Evolutionary conservation across 2,329 filamentous ascomycete species (phyloP), one percentile per base, ranked within the genome.

Genomic region (Scytalidium lignicola): DNA sequence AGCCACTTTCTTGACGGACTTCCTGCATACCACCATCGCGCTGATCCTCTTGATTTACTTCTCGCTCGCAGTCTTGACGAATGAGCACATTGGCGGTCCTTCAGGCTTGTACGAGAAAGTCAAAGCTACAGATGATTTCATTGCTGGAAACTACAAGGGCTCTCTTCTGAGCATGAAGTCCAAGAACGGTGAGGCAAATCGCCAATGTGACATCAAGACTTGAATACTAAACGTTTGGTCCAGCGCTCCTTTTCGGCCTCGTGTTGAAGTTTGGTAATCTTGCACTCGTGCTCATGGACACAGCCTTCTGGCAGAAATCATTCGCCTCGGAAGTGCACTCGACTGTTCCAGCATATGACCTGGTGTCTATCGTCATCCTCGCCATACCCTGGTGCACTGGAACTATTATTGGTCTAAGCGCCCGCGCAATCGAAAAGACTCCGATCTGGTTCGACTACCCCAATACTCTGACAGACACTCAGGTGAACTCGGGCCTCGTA

Each of bases 221-320:
- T 18, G 4, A 4, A 10, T 43, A 21, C 41, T 43, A 20, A n/a
- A 43, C 19, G 18, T 23, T 20, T 43, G 19, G 6, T 21, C 60
- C 63, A 41, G 69, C 65, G 3, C 67, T 70, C 13, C 65, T 73
- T 17, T 76, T 70, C 59, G 70, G 70, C 0, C 51, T 77, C 5
- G 69, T 75, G 23, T 61, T 74, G 10, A 74, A 74, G 48, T 71
- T 76, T 42, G 74, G 72, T 13, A 76, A 59, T 51, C 42, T 51
- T 47, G 49, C 54, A 4, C 43, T 41, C 5, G 41, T 32, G 0
- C 63, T 75, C 4, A 76, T 77, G 72, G 71, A 77, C 53, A 77
- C 73, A 3, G 74, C 69, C 1, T 78, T 77, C 58, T 78, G 73
- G 72, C 73, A 76, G 49, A 77, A 78, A 60, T 71, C 69, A 0